These are phyloP conservation scores for Pelargonium citronellum DNA, from an alignment of 441 rosid species.

Conservation along the genomic window DNA sequence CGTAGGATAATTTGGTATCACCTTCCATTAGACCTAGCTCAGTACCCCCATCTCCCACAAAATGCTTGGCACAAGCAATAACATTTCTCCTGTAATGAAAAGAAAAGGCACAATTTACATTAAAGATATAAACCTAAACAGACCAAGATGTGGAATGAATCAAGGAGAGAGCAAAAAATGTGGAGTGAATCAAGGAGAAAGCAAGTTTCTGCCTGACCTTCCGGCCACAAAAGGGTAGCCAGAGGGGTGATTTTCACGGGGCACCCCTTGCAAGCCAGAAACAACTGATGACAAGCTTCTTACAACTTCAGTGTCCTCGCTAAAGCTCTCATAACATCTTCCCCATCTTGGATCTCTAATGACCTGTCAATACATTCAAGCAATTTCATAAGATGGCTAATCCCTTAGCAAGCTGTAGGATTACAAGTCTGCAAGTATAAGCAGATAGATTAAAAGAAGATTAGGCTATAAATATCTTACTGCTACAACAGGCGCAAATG, in stretches of 20 bases:
- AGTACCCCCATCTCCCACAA: slow-evolving; percentile 95
- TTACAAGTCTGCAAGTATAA: too few relatives aligned
- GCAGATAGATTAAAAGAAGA: too few relatives aligned
- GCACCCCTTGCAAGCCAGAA: slow-evolving; percentile 74
- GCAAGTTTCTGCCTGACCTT: slow-evolving; percentile 37
- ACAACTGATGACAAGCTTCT: slow-evolving; percentile 56
- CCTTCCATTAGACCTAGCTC: slow-evolving; percentile 70
- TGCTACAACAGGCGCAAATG: slow-evolving; percentile 86
- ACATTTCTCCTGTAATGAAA: slow-evolving; percentile 35
- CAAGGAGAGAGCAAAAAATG: neutral
- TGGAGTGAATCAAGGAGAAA: too few relatives aligned
- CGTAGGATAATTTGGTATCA: slow-evolving; percentile 49
- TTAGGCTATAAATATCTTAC: slow-evolving; percentile 36
- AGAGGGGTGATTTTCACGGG: slow-evolving; percentile 52
- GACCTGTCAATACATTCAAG: slow-evolving; percentile 40
- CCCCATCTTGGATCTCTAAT: slow-evolving; percentile 89
- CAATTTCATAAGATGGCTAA: neutral
- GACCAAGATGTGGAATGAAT: too few relatives aligned
- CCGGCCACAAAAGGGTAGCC: slow-evolving; percentile 81
- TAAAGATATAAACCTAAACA: too few relatives aligned
- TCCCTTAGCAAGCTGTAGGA: neutral
- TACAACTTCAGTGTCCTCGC: slow-evolving; percentile 65
- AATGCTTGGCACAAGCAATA: slow-evolving; percentile 87
- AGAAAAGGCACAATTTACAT: too few relatives aligned
- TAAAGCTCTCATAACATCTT: slow-evolving; percentile 67